A percentile compares a stretch with the other conserved stretches of the same genome.
Conservation (phyloP, 371 early-diverging fungal genomes). For the Circinella umbellata region DNA sequence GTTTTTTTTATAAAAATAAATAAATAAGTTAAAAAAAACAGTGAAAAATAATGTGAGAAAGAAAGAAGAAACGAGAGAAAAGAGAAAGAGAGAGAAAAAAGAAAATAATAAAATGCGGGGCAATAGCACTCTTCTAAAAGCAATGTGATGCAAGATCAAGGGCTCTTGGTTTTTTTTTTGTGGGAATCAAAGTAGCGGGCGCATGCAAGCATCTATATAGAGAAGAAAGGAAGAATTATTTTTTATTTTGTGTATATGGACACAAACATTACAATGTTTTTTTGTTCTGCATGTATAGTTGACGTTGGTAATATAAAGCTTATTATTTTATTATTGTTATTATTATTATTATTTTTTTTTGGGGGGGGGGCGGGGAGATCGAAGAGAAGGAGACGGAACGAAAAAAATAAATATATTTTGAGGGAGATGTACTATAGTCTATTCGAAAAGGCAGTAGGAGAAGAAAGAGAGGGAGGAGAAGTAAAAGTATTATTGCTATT, state of each 20-base stretch:
- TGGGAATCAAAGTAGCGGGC: conserved; percentile 3
- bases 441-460: not conserved
- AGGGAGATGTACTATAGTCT: no score
- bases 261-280: not conserved
- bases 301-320: conserved; percentile 6
- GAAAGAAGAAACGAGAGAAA: conserved; percentile 9
- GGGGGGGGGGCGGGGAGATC: not conserved
- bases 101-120: conserved; percentile 8
- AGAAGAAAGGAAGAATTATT: not conserved
- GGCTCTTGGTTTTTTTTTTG: not conserved
- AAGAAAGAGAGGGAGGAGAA: not conserved
- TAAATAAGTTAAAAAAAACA: no score
- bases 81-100: not conserved
- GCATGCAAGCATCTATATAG: conserved; percentile 5
- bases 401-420: no score
- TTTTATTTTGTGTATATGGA: not conserved
- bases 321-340: no score
- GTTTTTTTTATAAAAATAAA: no score
- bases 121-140: not conserved
- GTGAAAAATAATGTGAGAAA: not conserved
- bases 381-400: no score
- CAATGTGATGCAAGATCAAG: conserved; percentile 11
- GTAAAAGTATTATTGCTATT: no score
- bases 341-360: not conserved
- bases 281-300: conserved; percentile 1